Percentiles rank a stretch among this genome's conserved stretches.
Evolutionary conservation across 441 rosid species (phyloP).

Genomic region (Eutrema salsugineum): DNA sequence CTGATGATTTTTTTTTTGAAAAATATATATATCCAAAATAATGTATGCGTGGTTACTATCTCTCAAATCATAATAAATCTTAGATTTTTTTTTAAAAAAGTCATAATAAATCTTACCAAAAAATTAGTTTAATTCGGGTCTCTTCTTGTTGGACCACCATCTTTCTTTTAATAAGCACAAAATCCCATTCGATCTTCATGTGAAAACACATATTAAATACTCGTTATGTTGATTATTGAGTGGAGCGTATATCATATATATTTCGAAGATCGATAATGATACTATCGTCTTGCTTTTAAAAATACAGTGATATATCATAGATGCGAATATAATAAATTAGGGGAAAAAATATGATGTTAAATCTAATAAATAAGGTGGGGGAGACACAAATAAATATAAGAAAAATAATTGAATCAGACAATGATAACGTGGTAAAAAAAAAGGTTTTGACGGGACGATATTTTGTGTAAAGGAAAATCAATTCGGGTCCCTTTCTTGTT

Average conservation of each 20-base stretch:
- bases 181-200: background rate
- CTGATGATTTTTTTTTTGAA: too few relatives aligned
- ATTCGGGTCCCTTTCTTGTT: constrained; percentile 12
- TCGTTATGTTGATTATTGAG: background rate
- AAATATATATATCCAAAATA: too few relatives aligned
- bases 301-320: background rate
- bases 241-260: background rate
- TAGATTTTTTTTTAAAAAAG: too few relatives aligned
- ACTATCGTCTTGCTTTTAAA: background rate
- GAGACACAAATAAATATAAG: background rate
- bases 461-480: constrained; percentile 23
- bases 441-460: constrained; percentile 11
- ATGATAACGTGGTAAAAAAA: constrained; percentile 13
- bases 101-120: too few relatives aligned
- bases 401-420: constrained; percentile 19
- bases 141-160: background rate
- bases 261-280: background rate
- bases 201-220: background rate
- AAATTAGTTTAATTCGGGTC: too few relatives aligned
- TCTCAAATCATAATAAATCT: background rate
- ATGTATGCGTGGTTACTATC: background rate
- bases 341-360: constrained; percentile 15
- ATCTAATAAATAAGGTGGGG: constrained; percentile 15
- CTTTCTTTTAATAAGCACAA: background rate
- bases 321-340: background rate